Evolutionary conservation across 2,329 filamentous ascomycete genomes (phyloP), one percentile per base, ranked within the genome.

Genomic region (Scedosporium dehoogii): DNA sequence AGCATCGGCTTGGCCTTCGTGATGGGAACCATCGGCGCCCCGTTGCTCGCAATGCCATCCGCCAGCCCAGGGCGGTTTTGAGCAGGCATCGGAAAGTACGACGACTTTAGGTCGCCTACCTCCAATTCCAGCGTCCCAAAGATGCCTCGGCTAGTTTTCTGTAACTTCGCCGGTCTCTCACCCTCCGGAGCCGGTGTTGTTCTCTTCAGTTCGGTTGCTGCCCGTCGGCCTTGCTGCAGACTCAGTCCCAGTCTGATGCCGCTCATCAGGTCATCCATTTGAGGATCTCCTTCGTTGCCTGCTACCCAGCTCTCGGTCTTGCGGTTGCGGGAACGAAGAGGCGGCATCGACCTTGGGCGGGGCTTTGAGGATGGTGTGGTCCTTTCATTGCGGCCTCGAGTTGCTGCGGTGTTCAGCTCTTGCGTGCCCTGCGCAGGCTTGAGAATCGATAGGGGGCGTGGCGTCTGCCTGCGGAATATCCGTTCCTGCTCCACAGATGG

Each of bases 401-500:
- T 29, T n/a, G 21, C 16, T 6, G 23, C 29, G 21, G 27, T 27
- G 25, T 23, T 25, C 16, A 41, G 38, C 42, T 60, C 58, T 2
- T 21, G 46, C 18, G 25, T n/a, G 14, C 5, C 62, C n/a, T 60
- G 38, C 56, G 58, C 41, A 7, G 62, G 64, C 53, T 74, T 75
- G 33, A 77, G 59, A 27, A 77, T 77, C 1, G 75, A 72, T 1
- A 70, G 72, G 5, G 72, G 70, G 14, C 66, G 64, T 4, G 51
- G 64, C 3, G 67, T 67, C 58, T 70, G 71, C 41, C 75, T 69
- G 29, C 75, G 70, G 23, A 70, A 70, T 12, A 67, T 65, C 63
- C 75, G 72, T 64, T 77, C 75, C 57, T 77, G 71, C 56, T 70
- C 64, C 38, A 76, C 62, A 0, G 74, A 74, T n/a, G 68, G 71